Evolutionary conservation across 108 stramenopile species (phyloP), one percentile per base, ranked within the genome.

Genomic region (Mediolabrus comicus): DNA sequence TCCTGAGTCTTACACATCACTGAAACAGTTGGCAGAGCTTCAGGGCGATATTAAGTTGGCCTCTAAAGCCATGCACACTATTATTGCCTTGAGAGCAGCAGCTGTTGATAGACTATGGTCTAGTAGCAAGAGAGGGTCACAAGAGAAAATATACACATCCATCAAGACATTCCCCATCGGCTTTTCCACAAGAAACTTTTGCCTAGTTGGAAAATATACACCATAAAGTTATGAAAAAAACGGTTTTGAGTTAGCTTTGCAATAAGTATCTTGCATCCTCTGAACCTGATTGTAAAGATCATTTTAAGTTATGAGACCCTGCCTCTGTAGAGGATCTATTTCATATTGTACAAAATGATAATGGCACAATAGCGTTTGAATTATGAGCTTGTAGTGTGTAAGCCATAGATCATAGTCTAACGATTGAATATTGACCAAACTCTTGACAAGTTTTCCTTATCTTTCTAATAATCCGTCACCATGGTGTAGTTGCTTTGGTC

Each of bases 131-230:
- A 53, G 11, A 27, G 52, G 22, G 36, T 30, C 59, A 10, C 12
- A 35, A 55, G 51, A n/a, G 38, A 29, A 52, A 46, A 38, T 68
- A 25, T n/a, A 13, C 27, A 65, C 81, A 13, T 27, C 71, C 1
- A 74, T 92, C 31, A 75, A 82, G 31, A 68, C 71, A 9, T 92
- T 88, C 69, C 86, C 86, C 9, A 79, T 89, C 27, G 74, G 75
- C 10, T 82, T 77, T 53, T 92, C 90, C 16, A 92, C 84, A 4
- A 67, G 90, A 12, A 92, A 92, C 62, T 79, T 84, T 36, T 86
- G 86, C 25, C 54, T 91, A 1, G 83, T 91, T 10, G 90, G 90
- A 26, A 63, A 41, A 53, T 80, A 71, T 54, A n/a, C n/a, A n/a
- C n/a, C n/a, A n/a, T n/a, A n/a, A n/a, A n/a, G n/a, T n/a, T n/a